Evolutionary conservation across 2,329 filamentous ascomycete genomes (phyloP).

Genomic region (Venturia aucupariae): DNA sequence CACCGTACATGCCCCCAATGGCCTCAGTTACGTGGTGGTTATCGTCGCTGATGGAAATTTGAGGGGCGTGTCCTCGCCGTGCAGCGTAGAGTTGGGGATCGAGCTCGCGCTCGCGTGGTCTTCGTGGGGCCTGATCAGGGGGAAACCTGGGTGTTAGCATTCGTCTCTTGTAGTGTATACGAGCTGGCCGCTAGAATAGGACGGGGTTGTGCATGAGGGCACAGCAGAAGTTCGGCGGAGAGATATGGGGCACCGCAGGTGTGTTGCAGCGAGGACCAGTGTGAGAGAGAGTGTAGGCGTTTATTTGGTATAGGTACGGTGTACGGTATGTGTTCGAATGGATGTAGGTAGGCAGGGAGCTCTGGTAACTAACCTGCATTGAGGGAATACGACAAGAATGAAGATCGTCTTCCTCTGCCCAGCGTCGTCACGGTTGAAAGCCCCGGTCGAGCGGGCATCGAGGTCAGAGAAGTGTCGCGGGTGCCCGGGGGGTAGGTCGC

Average conservation of each 20-base stretch:
- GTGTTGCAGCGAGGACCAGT: not conserved
- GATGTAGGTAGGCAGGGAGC: not conserved
- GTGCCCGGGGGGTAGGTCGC: not conserved
- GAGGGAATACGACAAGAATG: slow-evolving; percentile 5
- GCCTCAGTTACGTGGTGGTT: slow-evolving; percentile 91
- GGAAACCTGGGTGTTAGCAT: slow-evolving; percentile 4
- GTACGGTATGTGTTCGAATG: not conserved
- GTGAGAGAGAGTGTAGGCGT: not conserved
- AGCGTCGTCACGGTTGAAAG: not conserved
- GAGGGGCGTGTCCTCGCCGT: slow-evolving; percentile 49
- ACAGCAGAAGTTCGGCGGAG: not conserved
- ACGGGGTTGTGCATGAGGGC: slow-evolving; percentile 4
- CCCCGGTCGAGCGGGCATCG: not conserved
- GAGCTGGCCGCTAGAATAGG: not conserved
- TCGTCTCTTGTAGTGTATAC: not conserved
- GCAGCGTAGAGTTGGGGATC: slow-evolving; percentile 38
- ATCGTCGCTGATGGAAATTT: slow-evolving; percentile 71
- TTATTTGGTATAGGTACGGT: not conserved
- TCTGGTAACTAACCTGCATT: slow-evolving; percentile 1
- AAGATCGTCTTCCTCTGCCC: not conserved
- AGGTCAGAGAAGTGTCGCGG: not conserved
- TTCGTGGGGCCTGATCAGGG: slow-evolving; percentile 26
- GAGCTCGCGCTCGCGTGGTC: slow-evolving; percentile 33
- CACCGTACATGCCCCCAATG: slow-evolving; percentile 83
- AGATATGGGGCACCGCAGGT: not conserved